Conservation (phyloP, 345 rosid species). For the Aquilaria sinensis region DNA sequence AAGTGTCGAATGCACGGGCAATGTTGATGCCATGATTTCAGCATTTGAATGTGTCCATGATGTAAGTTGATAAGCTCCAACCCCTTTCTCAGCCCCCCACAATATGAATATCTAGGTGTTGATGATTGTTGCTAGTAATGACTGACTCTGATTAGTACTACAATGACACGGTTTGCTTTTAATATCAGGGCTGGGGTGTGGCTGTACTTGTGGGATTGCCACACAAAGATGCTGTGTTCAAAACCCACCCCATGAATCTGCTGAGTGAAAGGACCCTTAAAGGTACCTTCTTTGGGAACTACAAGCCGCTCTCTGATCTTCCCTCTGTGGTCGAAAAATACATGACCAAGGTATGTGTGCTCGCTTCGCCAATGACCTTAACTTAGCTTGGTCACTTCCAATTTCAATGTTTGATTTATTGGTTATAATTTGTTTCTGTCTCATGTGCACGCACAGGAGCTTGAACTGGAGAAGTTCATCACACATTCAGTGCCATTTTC, state of each 20-base stretch:
- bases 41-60: constrained; percentile 54
- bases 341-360: constrained; percentile 36
- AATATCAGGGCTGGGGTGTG: constrained; percentile 48
- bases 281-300: constrained; percentile 58
- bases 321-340: constrained; percentile 43
- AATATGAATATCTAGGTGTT: too few relatives aligned
- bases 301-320: constrained; percentile 45
- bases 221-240: constrained; percentile 39
- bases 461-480: constrained; percentile 42
- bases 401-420: not conserved
- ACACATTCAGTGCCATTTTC: constrained; percentile 34
- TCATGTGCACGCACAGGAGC: constrained; percentile 17
- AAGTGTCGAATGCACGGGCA: constrained; percentile 39
- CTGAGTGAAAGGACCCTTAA: constrained; percentile 42
- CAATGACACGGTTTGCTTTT: not conserved
- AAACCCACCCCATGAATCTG: constrained; percentile 40
- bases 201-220: constrained; percentile 50
- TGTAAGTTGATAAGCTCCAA: constrained; percentile 14
- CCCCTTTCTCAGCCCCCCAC: not conserved
- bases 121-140: not conserved
- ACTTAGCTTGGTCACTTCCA: too few relatives aligned
- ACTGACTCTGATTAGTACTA: not conserved
- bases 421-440: not conserved
- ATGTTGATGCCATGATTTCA: constrained; percentile 34
- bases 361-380: not conserved